A percentile compares a stretch with the other conserved stretches of the same genome.
phyloP scores from a whole-genome alignment of 1,284 basidiomycete genomes.

The Microbotryum silenes-acaulis region DNA sequence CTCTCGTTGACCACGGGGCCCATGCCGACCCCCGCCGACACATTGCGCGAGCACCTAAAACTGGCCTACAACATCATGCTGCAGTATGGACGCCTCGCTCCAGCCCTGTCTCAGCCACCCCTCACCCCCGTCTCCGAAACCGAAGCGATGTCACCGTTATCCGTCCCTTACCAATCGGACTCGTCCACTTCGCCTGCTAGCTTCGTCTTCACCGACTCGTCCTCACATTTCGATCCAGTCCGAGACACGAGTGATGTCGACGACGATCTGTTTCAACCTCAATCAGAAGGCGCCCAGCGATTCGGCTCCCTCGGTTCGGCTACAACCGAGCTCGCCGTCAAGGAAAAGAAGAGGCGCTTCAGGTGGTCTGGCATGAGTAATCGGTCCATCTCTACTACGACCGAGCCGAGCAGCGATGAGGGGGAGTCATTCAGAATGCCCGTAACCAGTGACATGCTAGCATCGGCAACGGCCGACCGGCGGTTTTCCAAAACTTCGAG shows the following conservation, averaged over 20 bases:
- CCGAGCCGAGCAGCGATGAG: not conserved
- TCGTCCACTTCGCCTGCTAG: too few relatives aligned
- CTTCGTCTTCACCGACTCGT: not conserved
- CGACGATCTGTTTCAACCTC: not conserved
- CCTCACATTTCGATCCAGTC: not conserved
- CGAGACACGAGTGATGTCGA: not conserved
- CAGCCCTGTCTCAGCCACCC: not conserved
- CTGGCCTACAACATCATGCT: constrained; percentile 31
- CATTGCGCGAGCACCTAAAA: constrained; percentile 30
- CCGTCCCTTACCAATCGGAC: too few relatives aligned
- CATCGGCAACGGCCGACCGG: not conserved
- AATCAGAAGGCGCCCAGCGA: too few relatives aligned
- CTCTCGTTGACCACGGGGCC: constrained; percentile 7
- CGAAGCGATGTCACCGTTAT: too few relatives aligned
- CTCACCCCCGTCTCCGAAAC: not conserved
- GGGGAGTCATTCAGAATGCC: not conserved
- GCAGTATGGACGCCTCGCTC: constrained; percentile 13
- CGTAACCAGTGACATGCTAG: not conserved
- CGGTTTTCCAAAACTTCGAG: too few relatives aligned
- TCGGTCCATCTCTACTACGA: not conserved
- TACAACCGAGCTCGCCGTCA: not conserved
- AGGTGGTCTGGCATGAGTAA: constrained; percentile 9
- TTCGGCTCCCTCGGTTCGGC: too few relatives aligned
- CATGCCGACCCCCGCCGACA: constrained; percentile 14
- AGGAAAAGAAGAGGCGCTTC: constrained; percentile 20